Percentiles rank a stretch among this genome's conserved stretches.
phyloP scores from a whole-genome alignment of 768 basidiomycete genomes.

The Suillus ampliporus region DNA sequence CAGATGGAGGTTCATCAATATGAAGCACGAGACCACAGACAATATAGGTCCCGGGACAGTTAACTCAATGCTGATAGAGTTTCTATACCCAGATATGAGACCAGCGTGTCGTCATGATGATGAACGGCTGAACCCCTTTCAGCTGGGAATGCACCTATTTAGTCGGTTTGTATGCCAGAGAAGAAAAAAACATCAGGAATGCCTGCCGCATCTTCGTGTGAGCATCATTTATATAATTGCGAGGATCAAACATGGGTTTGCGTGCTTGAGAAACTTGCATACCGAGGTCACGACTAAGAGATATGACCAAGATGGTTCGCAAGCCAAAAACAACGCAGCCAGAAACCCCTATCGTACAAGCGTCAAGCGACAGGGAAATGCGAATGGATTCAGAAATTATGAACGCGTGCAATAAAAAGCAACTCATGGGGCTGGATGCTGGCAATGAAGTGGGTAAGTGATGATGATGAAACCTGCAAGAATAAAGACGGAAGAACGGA shows the following conservation, averaged over 20 bases:
- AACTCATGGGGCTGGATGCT: neutral
- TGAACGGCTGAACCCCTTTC: too few species aligned
- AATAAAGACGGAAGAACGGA: neutral
- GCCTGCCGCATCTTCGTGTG: neutral
- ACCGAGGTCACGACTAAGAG: neutral
- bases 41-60: too few species aligned
- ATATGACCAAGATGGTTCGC: neutral
- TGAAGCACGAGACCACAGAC: too few species aligned
- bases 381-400: neutral
- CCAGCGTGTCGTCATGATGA: too few species aligned
- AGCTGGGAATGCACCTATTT: too few species aligned
- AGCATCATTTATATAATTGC: neutral
- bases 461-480: neutral
- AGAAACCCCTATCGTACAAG: neutral
- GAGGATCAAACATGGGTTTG: neutral
- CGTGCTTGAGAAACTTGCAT: neutral
- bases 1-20: too few species aligned
- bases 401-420: neutral
- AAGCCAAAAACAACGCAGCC: neutral
- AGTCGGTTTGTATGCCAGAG: too few species aligned
- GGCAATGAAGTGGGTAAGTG: neutral
- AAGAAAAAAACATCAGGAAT: too few species aligned
- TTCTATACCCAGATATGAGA: too few species aligned
- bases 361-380: neutral
- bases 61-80: too few species aligned